Base-by-base conservation (phyloP, 2,329 filamentous ascomycete species). In the Fusarium domesticum region DNA sequence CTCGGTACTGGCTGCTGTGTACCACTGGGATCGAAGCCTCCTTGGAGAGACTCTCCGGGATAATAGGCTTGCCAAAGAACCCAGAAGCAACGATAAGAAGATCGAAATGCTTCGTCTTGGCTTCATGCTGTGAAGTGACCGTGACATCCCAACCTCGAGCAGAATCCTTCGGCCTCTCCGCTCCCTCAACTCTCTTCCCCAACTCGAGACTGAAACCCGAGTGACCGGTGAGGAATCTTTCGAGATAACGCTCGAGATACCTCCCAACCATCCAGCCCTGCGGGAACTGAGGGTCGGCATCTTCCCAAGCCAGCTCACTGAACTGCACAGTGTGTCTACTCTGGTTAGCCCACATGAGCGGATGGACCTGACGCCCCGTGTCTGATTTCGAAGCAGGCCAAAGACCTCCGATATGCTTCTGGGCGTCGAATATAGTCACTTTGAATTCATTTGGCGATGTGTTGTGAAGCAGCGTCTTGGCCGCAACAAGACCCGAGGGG, bases 251-350 rank as follows among this genome's bases (percentile, higher is more conserved):
- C 50, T 83, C 72, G 6, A 93, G 71, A 61, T 95, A 95, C 18
- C 70, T 71, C 1, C 87, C 87, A 4, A 92, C 80, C 67, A 89
- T 81, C 81, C 85, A 89, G 0, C 87, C 89, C 30, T 76, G 81
- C 1, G 89, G 89, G 37, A 93, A 83, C 64, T 85, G 75, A 1
- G 84, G 81, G 1, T 72, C 67, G 4, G 65, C 66, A 5, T 73
- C 68, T 3, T 77, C 72, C 88, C 88, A 95, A 6, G 85, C 77
- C 18, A 89, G 64, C 61, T 92, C 89, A 51, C 79, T 82, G 57
- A 84, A 84, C 56, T 80, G 77, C 51, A 93, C 81, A 0, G 87
- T 89, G 64, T 89, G 88, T 35, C 78, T 78, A 67, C 85, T 90
- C 58, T 91, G 80, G 62, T 95, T 95, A 4, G 80, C 80, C 14